Evolutionary conservation across 805 yeast genomes (phyloP).

Genomic region (Crinitomyces ghanaensis): DNA sequence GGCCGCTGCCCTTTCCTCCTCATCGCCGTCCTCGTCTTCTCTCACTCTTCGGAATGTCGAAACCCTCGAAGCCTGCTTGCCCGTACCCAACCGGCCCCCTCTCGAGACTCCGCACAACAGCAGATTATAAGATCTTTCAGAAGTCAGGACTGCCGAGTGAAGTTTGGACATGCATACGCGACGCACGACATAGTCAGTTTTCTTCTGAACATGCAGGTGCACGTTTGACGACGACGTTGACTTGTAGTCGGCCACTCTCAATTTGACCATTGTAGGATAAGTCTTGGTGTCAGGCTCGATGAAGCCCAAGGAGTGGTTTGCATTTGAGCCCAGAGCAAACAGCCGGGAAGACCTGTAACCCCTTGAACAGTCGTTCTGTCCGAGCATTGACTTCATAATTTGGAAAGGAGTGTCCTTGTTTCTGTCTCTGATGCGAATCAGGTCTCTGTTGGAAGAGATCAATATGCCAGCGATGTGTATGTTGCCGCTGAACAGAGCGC

Average conservation of each 20-base stretch:
- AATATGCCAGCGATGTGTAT: slow-evolving; percentile 41
- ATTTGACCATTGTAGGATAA: slow-evolving; percentile 31
- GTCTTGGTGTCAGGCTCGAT: slow-evolving; percentile 48
- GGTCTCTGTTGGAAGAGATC: slow-evolving; percentile 24
- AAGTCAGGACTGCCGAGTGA: slow-evolving; percentile 52
- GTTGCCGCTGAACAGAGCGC: slow-evolving; percentile 48
- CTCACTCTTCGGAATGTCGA: slow-evolving; percentile 31
- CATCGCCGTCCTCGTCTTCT: no score
- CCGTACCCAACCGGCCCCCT: slow-evolving; percentile 62
- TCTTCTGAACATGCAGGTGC: slow-evolving; percentile 15
- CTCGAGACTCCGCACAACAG: slow-evolving; percentile 57
- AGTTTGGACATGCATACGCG: slow-evolving; percentile 47
- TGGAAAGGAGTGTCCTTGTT: slow-evolving; percentile 66
- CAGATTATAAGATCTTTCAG: slow-evolving; percentile 35
- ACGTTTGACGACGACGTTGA: slow-evolving; percentile 1
- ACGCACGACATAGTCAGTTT: slow-evolving; percentile 35
- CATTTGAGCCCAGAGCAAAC: slow-evolving; percentile 51
- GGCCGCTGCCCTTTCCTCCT: no score
- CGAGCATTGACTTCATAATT: slow-evolving; percentile 27
- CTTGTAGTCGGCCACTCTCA: slow-evolving; percentile 16
- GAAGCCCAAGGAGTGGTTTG: slow-evolving; percentile 52
- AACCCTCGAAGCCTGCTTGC: slow-evolving; percentile 24
- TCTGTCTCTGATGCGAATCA: slow-evolving; percentile 53
- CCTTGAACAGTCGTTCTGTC: not conserved
- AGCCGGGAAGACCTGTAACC: slow-evolving; percentile 18